phyloP scores from a whole-genome alignment of 305 asterid genomes.

The Fraxinus floribunda region DNA sequence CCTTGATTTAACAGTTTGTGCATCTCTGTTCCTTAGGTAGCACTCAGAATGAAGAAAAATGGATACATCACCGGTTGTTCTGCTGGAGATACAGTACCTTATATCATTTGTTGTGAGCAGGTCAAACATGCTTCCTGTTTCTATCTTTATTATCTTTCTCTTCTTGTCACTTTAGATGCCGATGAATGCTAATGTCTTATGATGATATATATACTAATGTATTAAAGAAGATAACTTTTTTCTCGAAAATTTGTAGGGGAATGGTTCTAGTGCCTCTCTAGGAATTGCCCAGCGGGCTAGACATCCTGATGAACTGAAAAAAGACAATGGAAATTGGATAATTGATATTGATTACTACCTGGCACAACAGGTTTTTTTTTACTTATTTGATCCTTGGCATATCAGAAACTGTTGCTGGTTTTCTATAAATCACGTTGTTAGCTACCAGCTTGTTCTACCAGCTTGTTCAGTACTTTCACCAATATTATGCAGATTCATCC shows the following conservation, averaged over 20 bases:
- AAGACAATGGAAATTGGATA: conserved; percentile 73
- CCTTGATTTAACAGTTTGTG: conserved; percentile 18
- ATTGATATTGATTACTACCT: conserved; percentile 94
- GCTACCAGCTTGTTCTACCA: conserved; percentile 11
- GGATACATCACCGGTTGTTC: conserved; percentile 88
- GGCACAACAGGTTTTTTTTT: conserved; percentile 74
- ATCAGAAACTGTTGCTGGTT: conserved; percentile 18
- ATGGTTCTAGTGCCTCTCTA: conserved; percentile 52
- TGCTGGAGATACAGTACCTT: conserved; percentile 96
- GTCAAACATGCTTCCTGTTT: conserved; percentile 30
- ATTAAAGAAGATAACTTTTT: conserved; percentile 18
- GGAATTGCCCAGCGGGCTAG: conserved; percentile 99
- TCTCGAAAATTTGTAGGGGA: conserved; percentile 51
- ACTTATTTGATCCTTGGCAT: conserved; percentile 16
- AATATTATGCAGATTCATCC: conserved; percentile 85
- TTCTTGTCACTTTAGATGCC: conserved; percentile 5
- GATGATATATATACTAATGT: conserved; percentile 10
- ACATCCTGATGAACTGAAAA: conserved; percentile 94
- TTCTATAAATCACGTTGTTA: conserved; percentile 15
- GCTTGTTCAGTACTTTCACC: conserved; percentile 25
- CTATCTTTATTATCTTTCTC: conserved; percentile 7
- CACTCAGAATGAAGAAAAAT: conserved; percentile 80
- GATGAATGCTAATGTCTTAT: conserved; percentile 6
- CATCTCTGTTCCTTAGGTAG: conserved; percentile 58
- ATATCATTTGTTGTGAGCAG: conserved; percentile 92